Conservation (phyloP, 805 yeast species). For the Danielia reshetovae region DNA sequence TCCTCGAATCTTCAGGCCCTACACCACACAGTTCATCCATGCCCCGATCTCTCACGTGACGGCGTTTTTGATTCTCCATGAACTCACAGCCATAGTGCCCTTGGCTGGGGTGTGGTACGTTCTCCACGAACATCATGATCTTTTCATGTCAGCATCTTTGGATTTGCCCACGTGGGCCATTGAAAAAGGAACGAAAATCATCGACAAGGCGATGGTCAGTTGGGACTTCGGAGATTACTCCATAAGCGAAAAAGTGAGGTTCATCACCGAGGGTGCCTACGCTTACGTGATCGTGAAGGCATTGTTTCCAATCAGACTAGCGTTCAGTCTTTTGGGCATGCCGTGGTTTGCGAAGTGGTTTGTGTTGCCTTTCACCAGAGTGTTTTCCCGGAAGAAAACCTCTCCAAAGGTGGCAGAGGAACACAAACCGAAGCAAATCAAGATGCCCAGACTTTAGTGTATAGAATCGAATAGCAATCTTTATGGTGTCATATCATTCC, state of each 20-base stretch:
- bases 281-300: slow-evolving; percentile 69
- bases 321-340: slow-evolving; percentile 47
- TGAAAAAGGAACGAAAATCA: slow-evolving; percentile 54
- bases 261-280: slow-evolving; percentile 69
- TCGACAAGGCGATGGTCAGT: slow-evolving; percentile 47
- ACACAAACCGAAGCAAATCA: slow-evolving; percentile 21
- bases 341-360: slow-evolving; percentile 55
- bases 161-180: slow-evolving; percentile 59
- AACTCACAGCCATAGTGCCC: slow-evolving; percentile 70
- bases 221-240: slow-evolving; percentile 31
- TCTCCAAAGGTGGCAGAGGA: slow-evolving; percentile 1
- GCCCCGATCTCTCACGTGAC: slow-evolving; percentile 62
- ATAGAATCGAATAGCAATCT: neutral
- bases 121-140: slow-evolving; percentile 51
- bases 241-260: slow-evolving; percentile 48
- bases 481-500: no score
- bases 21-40: slow-evolving; percentile 44
- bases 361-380: slow-evolving; percentile 42
- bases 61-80: slow-evolving; percentile 67
- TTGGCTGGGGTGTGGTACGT: slow-evolving; percentile 64
- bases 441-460: slow-evolving; percentile 35
- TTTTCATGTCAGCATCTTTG: slow-evolving; percentile 38
- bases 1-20: slow-evolving; percentile 49
- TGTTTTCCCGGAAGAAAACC: slow-evolving; percentile 7
- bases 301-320: slow-evolving; percentile 50